A percentile compares a stretch with the other conserved stretches of the same genome.
Conservation (phyloP, 176 grass and related monocot genomes). For the Zoysia pacifica region DNA sequence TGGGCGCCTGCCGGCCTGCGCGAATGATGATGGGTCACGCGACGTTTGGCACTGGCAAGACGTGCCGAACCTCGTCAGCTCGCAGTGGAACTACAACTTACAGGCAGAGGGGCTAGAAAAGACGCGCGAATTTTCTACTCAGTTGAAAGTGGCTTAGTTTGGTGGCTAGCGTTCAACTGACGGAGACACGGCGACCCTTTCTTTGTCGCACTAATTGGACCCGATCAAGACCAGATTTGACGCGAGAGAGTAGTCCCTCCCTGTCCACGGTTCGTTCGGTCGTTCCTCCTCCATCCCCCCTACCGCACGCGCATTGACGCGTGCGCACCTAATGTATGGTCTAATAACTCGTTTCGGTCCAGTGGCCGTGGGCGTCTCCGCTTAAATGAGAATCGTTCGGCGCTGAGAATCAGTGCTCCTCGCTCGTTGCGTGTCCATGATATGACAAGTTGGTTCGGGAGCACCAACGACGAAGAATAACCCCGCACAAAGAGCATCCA, state of each 20-base stretch:
- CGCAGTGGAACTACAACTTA: background rate
- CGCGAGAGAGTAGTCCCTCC: background rate
- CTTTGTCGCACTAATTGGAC: background rate
- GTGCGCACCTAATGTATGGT: background rate
- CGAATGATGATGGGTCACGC: constrained; percentile 2
- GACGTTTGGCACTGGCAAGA: background rate
- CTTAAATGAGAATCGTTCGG: constrained; percentile 6
- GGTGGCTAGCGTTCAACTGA: background rate
- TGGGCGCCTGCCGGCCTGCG: background rate
- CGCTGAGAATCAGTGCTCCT: background rate
- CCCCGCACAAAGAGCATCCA: background rate
- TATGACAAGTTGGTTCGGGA: background rate
- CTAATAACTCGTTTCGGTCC: too few species aligned
- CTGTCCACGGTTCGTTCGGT: background rate
- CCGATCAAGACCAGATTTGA: background rate
- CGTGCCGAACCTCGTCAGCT: background rate
- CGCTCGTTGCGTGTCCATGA: background rate
- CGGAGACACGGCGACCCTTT: background rate
- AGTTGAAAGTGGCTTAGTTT: background rate
- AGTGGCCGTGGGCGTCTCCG: background rate
- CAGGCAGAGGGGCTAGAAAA: background rate
- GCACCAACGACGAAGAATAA: background rate
- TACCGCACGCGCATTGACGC: background rate
- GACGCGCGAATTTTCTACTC: background rate
- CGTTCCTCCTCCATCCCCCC: background rate